Base-by-base conservation (phyloP, 2,329 filamentous ascomycete genomes). In the Alternaria sp. region DNA sequence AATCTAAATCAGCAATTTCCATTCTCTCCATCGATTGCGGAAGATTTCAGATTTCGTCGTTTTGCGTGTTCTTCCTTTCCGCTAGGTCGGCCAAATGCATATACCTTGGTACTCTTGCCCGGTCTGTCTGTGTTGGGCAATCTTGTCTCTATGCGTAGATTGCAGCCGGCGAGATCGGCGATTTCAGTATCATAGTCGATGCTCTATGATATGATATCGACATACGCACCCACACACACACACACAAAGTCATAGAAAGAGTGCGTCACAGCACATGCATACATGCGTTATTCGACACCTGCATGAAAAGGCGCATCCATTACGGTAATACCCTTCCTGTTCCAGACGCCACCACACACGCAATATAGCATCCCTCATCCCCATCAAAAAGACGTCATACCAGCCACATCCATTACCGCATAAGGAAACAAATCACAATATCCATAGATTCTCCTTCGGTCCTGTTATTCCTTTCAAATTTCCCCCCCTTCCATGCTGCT, bases 401-500 rank as follows among this genome's bases (percentile, higher is more conserved):
- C 44, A 24, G 44, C 33, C 23, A 46, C 29, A 46, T 48, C 4
- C 29, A 34, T 48, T 48, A 48, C 44, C 36, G 29, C 44, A 48
- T 34, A 7, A 48, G 54, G 54, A 26, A 56, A 51, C 31, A 52
- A 56, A 2, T 8, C 6, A 8, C 17, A 26, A 26, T 49, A 58
- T 29, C 55, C 51, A 28, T 58, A 10, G 55, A 58, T 54, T 54
- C 44, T 58, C 49, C 51, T 58, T 58, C 55, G 55, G 55, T 54
- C 55, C 54, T 54, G 49, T 45, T 58, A 52, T 41, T 34, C 39
- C 17, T 17, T 17, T 17, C 17, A 17, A 17, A 17, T 17, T 17
- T 17, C 17, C 17, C 17, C 17, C 17, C 17, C 17, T 17, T 17
- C 17, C 17, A 17, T 17, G 17, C 2, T 17, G 17, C 17, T 17